These are phyloP conservation scores for Entoloma clypeatum DNA, from an alignment of 1,284 basidiomycete genomes.

Conservation along the genomic window DNA sequence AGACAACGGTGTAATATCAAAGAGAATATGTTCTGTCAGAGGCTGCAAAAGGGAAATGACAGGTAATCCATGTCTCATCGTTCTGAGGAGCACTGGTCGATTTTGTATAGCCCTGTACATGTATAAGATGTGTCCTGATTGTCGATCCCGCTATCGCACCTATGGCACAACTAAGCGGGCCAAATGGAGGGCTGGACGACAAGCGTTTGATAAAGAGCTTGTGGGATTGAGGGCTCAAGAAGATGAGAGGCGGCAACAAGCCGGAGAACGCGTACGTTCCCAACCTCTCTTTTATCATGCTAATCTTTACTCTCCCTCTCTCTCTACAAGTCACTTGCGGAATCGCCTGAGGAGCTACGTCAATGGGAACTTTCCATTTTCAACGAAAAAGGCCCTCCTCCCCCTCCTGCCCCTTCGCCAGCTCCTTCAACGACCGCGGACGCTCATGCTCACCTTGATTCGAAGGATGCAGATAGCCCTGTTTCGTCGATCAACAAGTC, in stretches of 20 bases:
- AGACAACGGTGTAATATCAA: slow-evolving; percentile 17
- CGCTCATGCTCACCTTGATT: background rate
- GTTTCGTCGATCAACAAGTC: no score
- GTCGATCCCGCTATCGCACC: slow-evolving; percentile 45
- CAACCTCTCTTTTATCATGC: slow-evolving; percentile 1
- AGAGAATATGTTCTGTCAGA: slow-evolving; percentile 49
- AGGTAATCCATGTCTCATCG: slow-evolving; percentile 17
- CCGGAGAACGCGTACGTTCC: slow-evolving; percentile 34
- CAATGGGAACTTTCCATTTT: slow-evolving; percentile 35
- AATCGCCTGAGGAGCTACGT: slow-evolving; percentile 32
- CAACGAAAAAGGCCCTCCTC: slow-evolving; percentile 27
- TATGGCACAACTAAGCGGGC: slow-evolving; percentile 54
- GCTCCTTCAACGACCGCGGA: slow-evolving; percentile 3
- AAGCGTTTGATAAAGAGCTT: slow-evolving; percentile 40
- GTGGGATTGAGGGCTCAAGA: slow-evolving; percentile 35
- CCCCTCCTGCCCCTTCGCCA: slow-evolving; percentile 13
- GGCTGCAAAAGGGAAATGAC: slow-evolving; percentile 45
- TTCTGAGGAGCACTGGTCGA: no score
- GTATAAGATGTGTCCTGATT: slow-evolving; percentile 55
- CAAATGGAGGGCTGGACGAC: slow-evolving; percentile 49
- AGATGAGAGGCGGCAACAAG: slow-evolving; percentile 33
- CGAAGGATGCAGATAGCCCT: no score
- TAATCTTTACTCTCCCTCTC: slow-evolving; percentile 1
- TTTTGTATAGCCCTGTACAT: slow-evolving; percentile 33
- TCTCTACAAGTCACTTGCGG: slow-evolving; percentile 27